A percentile compares a stretch with the other conserved stretches of the same genome.
Conservation (phyloP, 805 yeast genomes). For the Helenozyma baotianmanensis region DNA sequence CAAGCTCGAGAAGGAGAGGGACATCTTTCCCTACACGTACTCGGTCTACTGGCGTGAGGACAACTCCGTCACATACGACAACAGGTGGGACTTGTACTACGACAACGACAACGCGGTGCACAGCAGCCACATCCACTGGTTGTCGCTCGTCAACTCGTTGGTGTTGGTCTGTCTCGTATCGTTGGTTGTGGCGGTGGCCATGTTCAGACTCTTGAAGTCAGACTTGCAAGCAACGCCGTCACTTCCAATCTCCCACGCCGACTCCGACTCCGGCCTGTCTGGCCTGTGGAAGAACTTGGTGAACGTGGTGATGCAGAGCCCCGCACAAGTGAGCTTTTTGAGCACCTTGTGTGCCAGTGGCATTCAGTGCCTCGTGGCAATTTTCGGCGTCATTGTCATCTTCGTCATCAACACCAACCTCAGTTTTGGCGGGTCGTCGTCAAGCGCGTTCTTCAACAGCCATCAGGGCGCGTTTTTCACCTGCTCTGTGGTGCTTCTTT, state of each 20-base stretch:
- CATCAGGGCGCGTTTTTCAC: conserved; percentile 65
- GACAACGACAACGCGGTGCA: conserved; percentile 46
- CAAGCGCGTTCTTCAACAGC: conserved; percentile 57
- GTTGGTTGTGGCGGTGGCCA: conserved; percentile 59
- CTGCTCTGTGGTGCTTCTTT: conserved; percentile 54
- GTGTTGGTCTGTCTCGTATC: conserved; percentile 61
- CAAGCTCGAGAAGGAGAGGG: conserved; percentile 23
- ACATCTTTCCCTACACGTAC: conserved; percentile 69
- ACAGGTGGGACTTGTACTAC: conserved; percentile 72
- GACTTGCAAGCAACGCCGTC: conserved; percentile 40
- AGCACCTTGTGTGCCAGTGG: conserved; percentile 68
- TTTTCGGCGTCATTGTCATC: conserved; percentile 54
- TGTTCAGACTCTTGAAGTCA: conserved; percentile 50
- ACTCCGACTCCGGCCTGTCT: conserved; percentile 3
- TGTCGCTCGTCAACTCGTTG: conserved; percentile 67
- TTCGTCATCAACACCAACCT: conserved; percentile 38
- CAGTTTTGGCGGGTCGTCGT: conserved; percentile 25
- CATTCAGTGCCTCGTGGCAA: conserved; percentile 62
- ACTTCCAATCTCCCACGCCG: conserved; percentile 12
- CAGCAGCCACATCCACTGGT: conserved; percentile 61
- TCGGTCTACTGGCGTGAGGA: conserved; percentile 90
- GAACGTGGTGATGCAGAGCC: conserved; percentile 52
- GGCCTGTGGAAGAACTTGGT: conserved; percentile 49
- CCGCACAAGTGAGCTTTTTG: conserved; percentile 44
- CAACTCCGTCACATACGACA: conserved; percentile 53